Evolutionary conservation across 371 early-diverging fungal species (phyloP).

Genomic region (Capillidium rhysosporum): DNA sequence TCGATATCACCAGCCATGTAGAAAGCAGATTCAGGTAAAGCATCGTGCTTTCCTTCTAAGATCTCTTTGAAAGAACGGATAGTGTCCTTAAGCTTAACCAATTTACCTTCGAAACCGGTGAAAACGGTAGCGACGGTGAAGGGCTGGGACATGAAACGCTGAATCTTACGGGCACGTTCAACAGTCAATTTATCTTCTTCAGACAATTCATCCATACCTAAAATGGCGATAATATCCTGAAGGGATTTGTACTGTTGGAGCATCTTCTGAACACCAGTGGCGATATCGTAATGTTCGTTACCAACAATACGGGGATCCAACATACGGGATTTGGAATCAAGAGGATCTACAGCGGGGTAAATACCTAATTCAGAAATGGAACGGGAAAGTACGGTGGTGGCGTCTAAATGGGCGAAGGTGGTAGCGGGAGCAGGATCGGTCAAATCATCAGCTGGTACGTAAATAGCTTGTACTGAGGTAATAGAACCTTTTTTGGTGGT

Average conservation of each 20-base stretch:
- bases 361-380: constrained; percentile 96
- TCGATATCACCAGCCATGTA: constrained; percentile 95
- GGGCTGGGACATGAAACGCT: constrained; percentile 96
- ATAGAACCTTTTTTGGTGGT: constrained; percentile 99
- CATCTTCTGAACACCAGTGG: constrained; percentile 87
- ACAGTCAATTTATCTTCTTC: constrained; percentile 96
- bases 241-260: constrained; percentile 95
- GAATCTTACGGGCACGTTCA: constrained; percentile 87
- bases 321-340: constrained; percentile 96
- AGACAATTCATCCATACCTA: constrained; percentile 94
- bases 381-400: constrained; percentile 97
- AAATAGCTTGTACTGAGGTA: constrained; percentile 95
- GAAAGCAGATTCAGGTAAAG: constrained; percentile 90
- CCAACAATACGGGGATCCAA: constrained; percentile 94
- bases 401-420: constrained; percentile 96
- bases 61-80: constrained; percentile 94
- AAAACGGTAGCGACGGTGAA: constrained; percentile 93
- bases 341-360: constrained; percentile 98
- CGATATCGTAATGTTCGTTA: constrained; percentile 84
- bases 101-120: constrained; percentile 94
- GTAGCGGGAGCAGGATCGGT: constrained; percentile 98
- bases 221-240: constrained; percentile 95
- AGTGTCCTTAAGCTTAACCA: constrained; percentile 83
- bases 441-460: constrained; percentile 98
- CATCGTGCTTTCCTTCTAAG: constrained; percentile 89